Evolutionary conservation across 768 basidiomycete species (phyloP).

Genomic region (Paxillus rubicundulus): DNA sequence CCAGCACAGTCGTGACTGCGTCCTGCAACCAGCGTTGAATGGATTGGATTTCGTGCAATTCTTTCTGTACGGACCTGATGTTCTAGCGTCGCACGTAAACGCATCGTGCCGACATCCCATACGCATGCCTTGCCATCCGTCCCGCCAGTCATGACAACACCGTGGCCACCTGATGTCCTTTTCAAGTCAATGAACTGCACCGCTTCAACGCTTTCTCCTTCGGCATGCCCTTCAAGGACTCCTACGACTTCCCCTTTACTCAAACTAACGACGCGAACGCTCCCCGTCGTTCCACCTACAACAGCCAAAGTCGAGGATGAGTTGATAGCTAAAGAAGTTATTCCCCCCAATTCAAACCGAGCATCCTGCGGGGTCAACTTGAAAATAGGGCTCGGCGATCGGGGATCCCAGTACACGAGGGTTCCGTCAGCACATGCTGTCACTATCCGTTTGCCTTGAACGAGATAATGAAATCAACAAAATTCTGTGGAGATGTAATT

Average conservation of each 20-base stretch:
- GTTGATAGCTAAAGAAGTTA: constrained; percentile 86
- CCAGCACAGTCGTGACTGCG: constrained; percentile 76
- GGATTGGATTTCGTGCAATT: too few species aligned
- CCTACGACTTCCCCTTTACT: constrained; percentile 81
- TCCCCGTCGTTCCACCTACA: constrained; percentile 82
- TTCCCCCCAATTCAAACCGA: constrained; percentile 77
- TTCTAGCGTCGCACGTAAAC: constrained; percentile 74
- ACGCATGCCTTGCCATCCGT: constrained; percentile 94
- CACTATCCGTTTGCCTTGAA: constrained; percentile 78
- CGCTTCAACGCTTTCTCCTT: constrained; percentile 87
- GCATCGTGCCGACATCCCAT: constrained; percentile 91
- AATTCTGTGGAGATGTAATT: not conserved
- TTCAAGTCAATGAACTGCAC: constrained; percentile 80
- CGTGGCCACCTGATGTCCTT: constrained; percentile 47
- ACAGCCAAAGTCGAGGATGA: constrained; percentile 86
- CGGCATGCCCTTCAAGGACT: constrained; percentile 77
- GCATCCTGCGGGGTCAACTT: constrained; percentile 71
- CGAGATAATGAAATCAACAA: constrained; percentile 5
- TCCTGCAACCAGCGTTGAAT: constrained; percentile 52
- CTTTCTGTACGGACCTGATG: constrained; percentile 62
- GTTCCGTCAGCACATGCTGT: constrained; percentile 82
- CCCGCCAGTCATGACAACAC: constrained; percentile 76
- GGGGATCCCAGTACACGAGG: constrained; percentile 91
- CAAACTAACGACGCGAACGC: constrained; percentile 84
- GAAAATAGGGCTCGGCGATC: constrained; percentile 71